A percentile compares a stretch with the other conserved stretches of the same genome.
Evolutionary conservation across 192 early-diverging fungal species (phyloP).

Genomic region (Backusella liffmaniae): DNA sequence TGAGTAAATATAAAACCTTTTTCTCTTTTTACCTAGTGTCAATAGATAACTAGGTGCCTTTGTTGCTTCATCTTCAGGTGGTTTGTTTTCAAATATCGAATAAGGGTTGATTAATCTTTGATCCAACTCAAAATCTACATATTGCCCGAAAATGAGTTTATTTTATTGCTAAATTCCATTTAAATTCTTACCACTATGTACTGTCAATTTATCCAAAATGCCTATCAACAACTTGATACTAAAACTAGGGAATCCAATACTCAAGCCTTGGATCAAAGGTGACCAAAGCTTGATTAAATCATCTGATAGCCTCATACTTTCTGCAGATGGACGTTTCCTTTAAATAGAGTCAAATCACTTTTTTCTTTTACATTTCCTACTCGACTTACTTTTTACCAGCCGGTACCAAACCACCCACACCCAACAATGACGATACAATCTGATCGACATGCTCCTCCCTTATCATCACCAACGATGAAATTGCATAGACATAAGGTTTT

Average conservation of each 20-base stretch:
- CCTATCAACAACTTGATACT: constrained; percentile 22
- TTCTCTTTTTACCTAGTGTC: constrained; percentile 36
- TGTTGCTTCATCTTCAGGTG: constrained; percentile 17
- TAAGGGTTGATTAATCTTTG: constrained; percentile 33
- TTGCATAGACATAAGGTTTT: background rate
- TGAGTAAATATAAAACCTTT: background rate
- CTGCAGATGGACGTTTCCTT: constrained; percentile 35
- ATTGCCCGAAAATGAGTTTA: too few relatives aligned
- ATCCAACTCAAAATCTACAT: constrained; percentile 15
- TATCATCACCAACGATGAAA: background rate
- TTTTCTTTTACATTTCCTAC: background rate
- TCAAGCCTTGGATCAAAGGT: constrained; percentile 40
- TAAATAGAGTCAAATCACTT: background rate
- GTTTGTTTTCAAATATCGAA: constrained; percentile 19
- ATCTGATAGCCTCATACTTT: constrained; percentile 40
- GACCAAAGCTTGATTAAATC: constrained; percentile 42
- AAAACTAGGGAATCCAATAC: constrained; percentile 36
- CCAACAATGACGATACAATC: constrained; percentile 53
- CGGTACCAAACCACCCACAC: constrained; percentile 57
- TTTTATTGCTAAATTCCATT: too few relatives aligned
- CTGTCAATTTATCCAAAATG: constrained; percentile 28
- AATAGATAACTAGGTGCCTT: constrained; percentile 45
- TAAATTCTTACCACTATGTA: background rate
- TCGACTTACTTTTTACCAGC: constrained; percentile 50
- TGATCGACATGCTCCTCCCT: constrained; percentile 28